Evolutionary conservation across 495 filamentous ascomycete genomes (phyloP).

Genomic region (Immersiella caudata): DNA sequence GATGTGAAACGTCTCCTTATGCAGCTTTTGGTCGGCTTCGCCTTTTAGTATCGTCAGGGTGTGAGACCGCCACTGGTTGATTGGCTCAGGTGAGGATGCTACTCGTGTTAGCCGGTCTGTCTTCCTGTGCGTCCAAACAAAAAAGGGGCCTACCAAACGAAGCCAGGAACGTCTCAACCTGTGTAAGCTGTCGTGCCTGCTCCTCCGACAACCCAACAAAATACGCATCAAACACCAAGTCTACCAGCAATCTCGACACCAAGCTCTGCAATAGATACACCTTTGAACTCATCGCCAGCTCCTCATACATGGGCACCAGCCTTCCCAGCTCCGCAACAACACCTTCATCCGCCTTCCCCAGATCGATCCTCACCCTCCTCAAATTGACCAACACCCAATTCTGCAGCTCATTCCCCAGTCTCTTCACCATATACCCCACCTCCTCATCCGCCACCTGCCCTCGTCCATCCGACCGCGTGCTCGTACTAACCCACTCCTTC

Average conservation of each 20-base stretch:
- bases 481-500: constrained; percentile 59
- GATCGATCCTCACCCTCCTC: constrained; percentile 54
- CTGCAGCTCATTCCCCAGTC: constrained; percentile 58
- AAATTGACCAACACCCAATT: constrained; percentile 62
- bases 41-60: constrained; percentile 55
- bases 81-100: constrained; percentile 48
- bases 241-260: constrained; percentile 54
- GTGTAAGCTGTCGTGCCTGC: constrained; percentile 43
- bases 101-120: neutral
- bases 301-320: constrained; percentile 55
- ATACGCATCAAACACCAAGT: constrained; percentile 54
- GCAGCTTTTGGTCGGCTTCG: constrained; percentile 47
- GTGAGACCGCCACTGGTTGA: constrained; percentile 59
- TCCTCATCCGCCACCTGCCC: constrained; percentile 57
- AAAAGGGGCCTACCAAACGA: constrained; percentile 45
- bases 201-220: constrained; percentile 54
- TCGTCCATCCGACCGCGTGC: constrained; percentile 45
- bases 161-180: constrained; percentile 49
- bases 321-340: constrained; percentile 43
- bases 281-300: constrained; percentile 50
- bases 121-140: neutral
- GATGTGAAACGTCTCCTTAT: constrained; percentile 41
- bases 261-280: constrained; percentile 57
- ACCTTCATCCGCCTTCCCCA: constrained; percentile 38
- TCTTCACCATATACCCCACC: constrained; percentile 50